Evolutionary conservation across 2,329 filamentous ascomycete genomes (phyloP).

Genomic region (Tetracladium maxilliforme): DNA sequence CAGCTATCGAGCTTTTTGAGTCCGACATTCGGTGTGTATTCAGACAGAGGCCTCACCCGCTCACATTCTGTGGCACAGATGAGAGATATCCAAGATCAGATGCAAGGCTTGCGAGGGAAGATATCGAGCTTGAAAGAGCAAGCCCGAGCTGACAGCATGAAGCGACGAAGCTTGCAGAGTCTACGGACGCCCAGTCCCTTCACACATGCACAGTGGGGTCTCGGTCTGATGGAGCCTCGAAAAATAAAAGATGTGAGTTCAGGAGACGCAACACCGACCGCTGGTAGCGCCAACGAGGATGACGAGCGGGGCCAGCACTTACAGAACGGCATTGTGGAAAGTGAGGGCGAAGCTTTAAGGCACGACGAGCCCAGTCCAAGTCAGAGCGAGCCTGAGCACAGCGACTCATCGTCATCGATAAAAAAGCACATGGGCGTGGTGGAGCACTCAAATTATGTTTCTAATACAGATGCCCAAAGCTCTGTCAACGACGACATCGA

Average conservation of each 20-base stretch:
- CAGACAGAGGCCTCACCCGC: constrained; percentile 7
- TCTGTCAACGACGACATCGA: constrained; percentile 13
- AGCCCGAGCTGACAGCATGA: constrained; percentile 47
- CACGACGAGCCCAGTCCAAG: too few species aligned
- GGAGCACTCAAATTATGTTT: too few species aligned
- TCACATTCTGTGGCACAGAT: constrained; percentile 24
- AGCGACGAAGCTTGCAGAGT: constrained; percentile 45
- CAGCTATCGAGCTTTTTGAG: neutral
- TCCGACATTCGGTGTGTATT: too few species aligned
- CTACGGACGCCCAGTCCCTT: constrained; percentile 38
- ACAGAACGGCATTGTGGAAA: constrained; percentile 1
- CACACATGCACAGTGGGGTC: constrained; percentile 17
- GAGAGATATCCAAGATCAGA: constrained; percentile 48
- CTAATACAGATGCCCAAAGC: too few species aligned
- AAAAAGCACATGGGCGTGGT: too few species aligned
- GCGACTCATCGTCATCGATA: too few species aligned
- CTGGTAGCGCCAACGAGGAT: neutral
- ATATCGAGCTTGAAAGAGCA: constrained; percentile 51
- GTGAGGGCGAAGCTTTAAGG: neutral
- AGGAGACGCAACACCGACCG: constrained; percentile 1
- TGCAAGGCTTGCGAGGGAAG: constrained; percentile 52
- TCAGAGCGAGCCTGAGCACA: neutral
- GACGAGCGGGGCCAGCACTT: neutral
- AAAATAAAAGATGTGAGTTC: constrained; percentile 1
- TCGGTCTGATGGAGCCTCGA: constrained; percentile 4